A percentile compares a stretch with the other conserved stretches of the same genome.
phyloP scores from a whole-genome alignment of 1,139 yeast species.

The Hemisphaericaspora xylanilytica region DNA sequence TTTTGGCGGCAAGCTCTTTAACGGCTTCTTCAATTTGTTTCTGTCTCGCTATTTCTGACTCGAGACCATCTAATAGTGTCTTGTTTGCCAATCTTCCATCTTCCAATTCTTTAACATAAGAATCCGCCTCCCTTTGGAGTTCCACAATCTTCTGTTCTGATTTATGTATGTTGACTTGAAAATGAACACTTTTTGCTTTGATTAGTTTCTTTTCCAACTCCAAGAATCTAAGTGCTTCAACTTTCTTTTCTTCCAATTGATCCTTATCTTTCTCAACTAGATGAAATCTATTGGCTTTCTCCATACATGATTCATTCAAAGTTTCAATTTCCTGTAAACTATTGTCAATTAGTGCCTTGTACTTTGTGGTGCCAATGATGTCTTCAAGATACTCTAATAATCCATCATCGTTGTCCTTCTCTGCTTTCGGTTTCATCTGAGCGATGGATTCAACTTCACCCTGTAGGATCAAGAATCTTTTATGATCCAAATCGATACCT shows the following conservation, averaged over 20 bases:
- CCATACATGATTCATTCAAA: slow-evolving; percentile 74
- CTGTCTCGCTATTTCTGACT: slow-evolving; percentile 20
- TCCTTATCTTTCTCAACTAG: slow-evolving; percentile 77
- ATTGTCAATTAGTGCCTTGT: slow-evolving; percentile 74
- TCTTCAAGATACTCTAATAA: slow-evolving; percentile 91
- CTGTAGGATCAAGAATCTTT: slow-evolving; percentile 88
- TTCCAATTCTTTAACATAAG: slow-evolving; percentile 42
- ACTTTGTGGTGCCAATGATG: slow-evolving; percentile 89
- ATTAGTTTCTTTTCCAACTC: slow-evolving; percentile 62
- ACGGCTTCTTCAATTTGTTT: slow-evolving; percentile 33
- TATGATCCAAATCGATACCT: slow-evolving; percentile 94
- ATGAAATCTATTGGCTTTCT: slow-evolving; percentile 76
- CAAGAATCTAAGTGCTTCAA: slow-evolving; percentile 66
- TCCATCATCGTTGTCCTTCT: slow-evolving; percentile 89
- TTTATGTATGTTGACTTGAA: slow-evolving; percentile 51
- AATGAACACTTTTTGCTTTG: slow-evolving; percentile 52
- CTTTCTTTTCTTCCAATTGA: slow-evolving; percentile 66
- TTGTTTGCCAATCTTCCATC: slow-evolving; percentile 49
- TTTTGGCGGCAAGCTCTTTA: slow-evolving; percentile 27
- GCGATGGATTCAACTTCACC: slow-evolving; percentile 99
- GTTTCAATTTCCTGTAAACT: slow-evolving; percentile 59
- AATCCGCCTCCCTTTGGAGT: slow-evolving; percentile 31
- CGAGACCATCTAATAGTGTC: slow-evolving; percentile 42
- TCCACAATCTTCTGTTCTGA: slow-evolving; percentile 40
- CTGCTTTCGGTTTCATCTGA: slow-evolving; percentile 98